Conservation (phyloP, 768 basidiomycete genomes). For the Trichaptum fuscoviolaceum region DNA sequence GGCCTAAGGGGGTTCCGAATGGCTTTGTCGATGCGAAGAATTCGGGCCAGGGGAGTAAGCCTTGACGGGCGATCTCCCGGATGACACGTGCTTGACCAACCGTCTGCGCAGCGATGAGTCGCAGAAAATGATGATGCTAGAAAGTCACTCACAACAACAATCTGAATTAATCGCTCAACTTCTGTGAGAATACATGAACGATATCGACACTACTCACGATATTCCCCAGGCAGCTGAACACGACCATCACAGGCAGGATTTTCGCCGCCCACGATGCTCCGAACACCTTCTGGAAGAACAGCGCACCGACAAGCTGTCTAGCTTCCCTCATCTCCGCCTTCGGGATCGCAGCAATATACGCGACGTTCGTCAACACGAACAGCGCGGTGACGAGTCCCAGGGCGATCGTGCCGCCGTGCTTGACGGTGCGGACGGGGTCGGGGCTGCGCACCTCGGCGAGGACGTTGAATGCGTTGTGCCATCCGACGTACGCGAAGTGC, state of each 20-base stretch:
- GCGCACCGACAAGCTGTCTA: conserved; percentile 39
- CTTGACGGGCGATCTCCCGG: conserved; percentile 48
- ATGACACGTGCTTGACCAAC: conserved; percentile 41
- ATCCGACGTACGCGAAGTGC: conserved; percentile 25
- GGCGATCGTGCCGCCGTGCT: conserved; percentile 38
- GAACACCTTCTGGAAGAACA: conserved; percentile 49
- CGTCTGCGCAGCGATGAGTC: conserved; percentile 14
- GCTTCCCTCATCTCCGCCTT: conserved; percentile 37
- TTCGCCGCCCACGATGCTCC: conserved; percentile 23
- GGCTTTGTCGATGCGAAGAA: conserved; percentile 45
- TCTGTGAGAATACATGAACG: neutral
- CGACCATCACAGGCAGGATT: conserved; percentile 6
- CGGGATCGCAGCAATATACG: conserved; percentile 36
- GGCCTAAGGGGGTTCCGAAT: conserved; percentile 43
- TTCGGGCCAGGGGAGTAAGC: conserved; percentile 41
- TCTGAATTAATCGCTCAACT: neutral
- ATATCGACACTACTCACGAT: neutral
- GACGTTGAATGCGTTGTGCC: conserved; percentile 41
- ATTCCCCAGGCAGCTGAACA: conserved; percentile 5
- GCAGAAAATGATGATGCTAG: neutral
- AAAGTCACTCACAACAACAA: neutral
- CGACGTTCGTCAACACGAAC: conserved; percentile 42
- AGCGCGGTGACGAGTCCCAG: conserved; percentile 41
- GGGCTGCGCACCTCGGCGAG: conserved; percentile 32
- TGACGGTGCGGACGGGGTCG: conserved; percentile 42